Evolutionary conservation across 2,329 filamentous ascomycete genomes (phyloP).

Genomic region (Diaporthe citri): DNA sequence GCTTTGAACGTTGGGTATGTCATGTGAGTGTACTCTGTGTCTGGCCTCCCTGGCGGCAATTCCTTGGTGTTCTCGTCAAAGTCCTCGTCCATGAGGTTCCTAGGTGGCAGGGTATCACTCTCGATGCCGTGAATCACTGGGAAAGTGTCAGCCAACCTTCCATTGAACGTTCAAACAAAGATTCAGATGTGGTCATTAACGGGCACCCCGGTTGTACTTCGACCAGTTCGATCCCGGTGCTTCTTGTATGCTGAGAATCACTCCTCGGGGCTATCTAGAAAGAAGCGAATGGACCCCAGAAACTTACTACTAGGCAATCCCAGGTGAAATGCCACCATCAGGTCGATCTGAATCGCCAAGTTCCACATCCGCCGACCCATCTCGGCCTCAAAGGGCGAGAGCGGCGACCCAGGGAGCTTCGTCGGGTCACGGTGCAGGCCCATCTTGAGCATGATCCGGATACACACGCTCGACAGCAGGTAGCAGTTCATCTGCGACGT

Average conservation of each 20-base stretch:
- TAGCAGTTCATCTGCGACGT: slow-evolving; percentile 67
- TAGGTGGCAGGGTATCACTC: slow-evolving; percentile 71
- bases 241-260: neutral
- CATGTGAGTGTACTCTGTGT: slow-evolving; percentile 70
- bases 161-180: neutral
- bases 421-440: slow-evolving; percentile 69
- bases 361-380: slow-evolving; percentile 68
- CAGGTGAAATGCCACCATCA: slow-evolving; percentile 75
- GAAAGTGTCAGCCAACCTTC: neutral
- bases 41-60: slow-evolving; percentile 68
- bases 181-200: neutral
- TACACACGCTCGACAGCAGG: slow-evolving; percentile 61
- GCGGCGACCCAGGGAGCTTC: slow-evolving; percentile 57
- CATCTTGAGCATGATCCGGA: slow-evolving; percentile 70
- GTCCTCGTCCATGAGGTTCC: slow-evolving; percentile 75
- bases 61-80: slow-evolving; percentile 67
- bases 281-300: neutral
- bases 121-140: slow-evolving; percentile 73
- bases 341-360: slow-evolving; percentile 69
- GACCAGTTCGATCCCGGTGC: too few relatives aligned
- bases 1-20: slow-evolving; percentile 68
- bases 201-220: too few relatives aligned
- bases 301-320: slow-evolving; percentile 63
- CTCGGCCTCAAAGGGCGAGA: slow-evolving; percentile 66
- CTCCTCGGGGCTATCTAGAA: neutral